Base-by-base conservation (phyloP, 1,139 yeast genomes). In the Candida tunisiensis region DNA sequence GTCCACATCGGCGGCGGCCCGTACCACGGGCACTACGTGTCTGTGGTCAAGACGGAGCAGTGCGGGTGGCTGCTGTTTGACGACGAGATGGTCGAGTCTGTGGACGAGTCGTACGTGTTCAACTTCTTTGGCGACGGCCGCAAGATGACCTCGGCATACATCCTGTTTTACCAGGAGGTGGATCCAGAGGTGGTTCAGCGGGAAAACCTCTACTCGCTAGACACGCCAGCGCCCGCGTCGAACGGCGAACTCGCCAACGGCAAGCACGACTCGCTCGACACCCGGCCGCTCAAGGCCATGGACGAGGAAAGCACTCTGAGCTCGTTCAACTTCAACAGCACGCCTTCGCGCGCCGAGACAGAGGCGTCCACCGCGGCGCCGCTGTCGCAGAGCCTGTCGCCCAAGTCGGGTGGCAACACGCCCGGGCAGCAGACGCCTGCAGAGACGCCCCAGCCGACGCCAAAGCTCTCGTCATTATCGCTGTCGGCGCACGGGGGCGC, bases 1-100 rank as follows among this genome's bases (percentile, higher is more conserved):
- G 83, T 88, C 13, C 98, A 88, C 45, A 74, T 88, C 42, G 98
- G 98, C 4, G 93, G 95, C 3, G 96, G 96, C 0, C 95, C 96
- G 2, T 83, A 83, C 60, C 95, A 85, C 52, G 98, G 98, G 0
- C 98, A 88, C 49, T 88, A 88, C 45, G 85, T 88, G 9, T 69
- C 93, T 0, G 57, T 88, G 7, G 77, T 92, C 37, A 83, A 83
- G 47, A 74, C 85, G 9, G 73, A 68, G 31, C 63, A 68, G 13
- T 70, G 72, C 23, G 80, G 94, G 1, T 88, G 98, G 98, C 55
- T 88, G 18, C 53, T 88, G 33, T 88, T 80, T 52, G 98, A 88
- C 48, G 98, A 88, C 49, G 98, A 88, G 51, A 74, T 91, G 12
- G 94, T 85, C 5, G 96, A 85, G 44, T 59, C 78, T 16, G 88